Evolutionary conservation across 2,329 filamentous ascomycete species (phyloP).

Genomic region (Botrytis hyacinthi): DNA sequence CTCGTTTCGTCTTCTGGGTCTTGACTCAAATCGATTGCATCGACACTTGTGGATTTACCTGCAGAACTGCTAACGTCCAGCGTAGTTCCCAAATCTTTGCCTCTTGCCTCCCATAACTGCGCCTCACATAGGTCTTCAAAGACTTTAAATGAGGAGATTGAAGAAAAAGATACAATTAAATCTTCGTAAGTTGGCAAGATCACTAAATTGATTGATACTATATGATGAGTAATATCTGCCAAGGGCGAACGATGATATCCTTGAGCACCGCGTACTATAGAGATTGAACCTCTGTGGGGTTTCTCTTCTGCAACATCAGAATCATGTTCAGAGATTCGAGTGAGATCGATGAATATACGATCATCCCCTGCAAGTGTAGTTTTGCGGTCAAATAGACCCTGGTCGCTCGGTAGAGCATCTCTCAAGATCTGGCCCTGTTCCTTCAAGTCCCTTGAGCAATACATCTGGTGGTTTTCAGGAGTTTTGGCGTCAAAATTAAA

Average conservation of each 20-base stretch:
- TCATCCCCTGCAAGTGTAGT: neutral
- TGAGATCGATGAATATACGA: neutral
- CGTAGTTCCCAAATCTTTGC: neutral
- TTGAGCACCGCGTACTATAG: neutral
- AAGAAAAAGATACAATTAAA: neutral
- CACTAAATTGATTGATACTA: neutral
- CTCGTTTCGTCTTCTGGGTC: neutral
- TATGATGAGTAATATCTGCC: neutral
- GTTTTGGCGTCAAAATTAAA: neutral
- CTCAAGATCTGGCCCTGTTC: neutral
- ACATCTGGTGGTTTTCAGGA: neutral
- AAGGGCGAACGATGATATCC: neutral
- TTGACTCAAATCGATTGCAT: neutral
- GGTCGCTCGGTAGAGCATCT: neutral
- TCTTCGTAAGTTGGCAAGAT: neutral
- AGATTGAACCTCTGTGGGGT: too few relatives aligned
- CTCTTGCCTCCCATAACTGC: neutral
- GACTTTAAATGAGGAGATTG: neutral
- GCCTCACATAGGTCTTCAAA: neutral
- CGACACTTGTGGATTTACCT: neutral
- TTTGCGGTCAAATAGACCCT: too few relatives aligned
- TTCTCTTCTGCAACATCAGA: neutral
- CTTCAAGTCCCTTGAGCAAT: too few relatives aligned
- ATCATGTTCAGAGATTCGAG: neutral
- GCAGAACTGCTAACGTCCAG: neutral